Evolutionary conservation across 192 early-diverging fungal genomes (phyloP).

Genomic region (Polychytrium aggregatum): DNA sequence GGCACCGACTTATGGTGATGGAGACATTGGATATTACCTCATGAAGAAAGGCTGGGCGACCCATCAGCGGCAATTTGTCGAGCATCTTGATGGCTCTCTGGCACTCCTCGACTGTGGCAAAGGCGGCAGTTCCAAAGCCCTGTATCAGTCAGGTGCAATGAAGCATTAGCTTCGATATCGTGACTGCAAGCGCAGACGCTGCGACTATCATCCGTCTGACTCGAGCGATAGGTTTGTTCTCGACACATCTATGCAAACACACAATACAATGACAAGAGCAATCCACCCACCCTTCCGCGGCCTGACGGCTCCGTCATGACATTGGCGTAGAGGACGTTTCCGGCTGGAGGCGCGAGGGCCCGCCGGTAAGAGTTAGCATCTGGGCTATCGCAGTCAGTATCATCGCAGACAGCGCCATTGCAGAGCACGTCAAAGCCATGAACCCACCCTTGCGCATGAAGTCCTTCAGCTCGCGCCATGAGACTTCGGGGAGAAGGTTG

Average conservation of each 20-base stretch:
- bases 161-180: no score
- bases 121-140: conserved; percentile 69
- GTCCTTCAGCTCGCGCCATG: conserved; percentile 68
- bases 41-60: conserved; percentile 61
- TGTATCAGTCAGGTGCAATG: no score
- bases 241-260: no score
- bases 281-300: conserved; percentile 46
- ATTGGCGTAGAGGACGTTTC: conserved; percentile 67
- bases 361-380: background rate
- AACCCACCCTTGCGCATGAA: conserved; percentile 65
- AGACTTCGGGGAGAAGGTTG: conserved; percentile 65
- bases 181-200: no score
- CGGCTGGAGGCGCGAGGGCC: conserved; percentile 29
- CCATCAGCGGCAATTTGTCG: conserved; percentile 56
- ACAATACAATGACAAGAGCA: background rate
- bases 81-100: conserved; percentile 58
- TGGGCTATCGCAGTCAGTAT: background rate
- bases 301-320: conserved; percentile 47
- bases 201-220: no score
- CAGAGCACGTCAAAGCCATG: background rate
- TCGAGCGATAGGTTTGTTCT: no score
- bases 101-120: conserved; percentile 60
- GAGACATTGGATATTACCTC: conserved; percentile 35
- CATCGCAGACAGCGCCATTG: background rate
- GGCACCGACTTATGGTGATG: no score